These are phyloP conservation scores for Artemisia princeps DNA, from an alignment of 140 eudicot species.

Conservation along the genomic window DNA sequence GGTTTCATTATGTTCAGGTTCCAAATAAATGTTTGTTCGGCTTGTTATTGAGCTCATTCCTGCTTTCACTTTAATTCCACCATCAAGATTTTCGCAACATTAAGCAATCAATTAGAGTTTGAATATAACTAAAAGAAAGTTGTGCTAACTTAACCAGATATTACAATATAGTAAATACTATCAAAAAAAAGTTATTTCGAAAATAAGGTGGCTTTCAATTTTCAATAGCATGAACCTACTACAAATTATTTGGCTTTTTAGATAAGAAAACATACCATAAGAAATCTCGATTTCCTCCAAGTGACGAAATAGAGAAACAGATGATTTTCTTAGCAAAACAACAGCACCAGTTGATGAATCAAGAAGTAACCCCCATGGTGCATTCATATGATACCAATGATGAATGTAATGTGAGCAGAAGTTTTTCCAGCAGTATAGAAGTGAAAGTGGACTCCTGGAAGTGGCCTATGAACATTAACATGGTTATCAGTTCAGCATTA, in stretches of 20 bases:
- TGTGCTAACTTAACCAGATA: no score
- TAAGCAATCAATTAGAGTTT: no score
- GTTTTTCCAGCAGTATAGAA: slow-evolving; percentile 68
- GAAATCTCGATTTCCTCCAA: slow-evolving; percentile 74
- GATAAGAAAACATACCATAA: slow-evolving; percentile 38
- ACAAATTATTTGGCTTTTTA: neutral
- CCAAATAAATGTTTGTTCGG: no score
- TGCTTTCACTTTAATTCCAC: no score
- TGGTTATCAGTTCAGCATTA: slow-evolving; percentile 16
- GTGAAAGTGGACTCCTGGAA: slow-evolving; percentile 53
- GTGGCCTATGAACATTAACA: slow-evolving; percentile 49
- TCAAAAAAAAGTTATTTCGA: no score
- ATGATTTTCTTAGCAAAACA: slow-evolving; percentile 60
- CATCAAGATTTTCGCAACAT: no score
- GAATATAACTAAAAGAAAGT: no score
- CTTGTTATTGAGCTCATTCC: no score
- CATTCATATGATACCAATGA: slow-evolving; percentile 64
- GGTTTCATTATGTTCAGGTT: no score
- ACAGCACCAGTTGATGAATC: slow-evolving; percentile 67
- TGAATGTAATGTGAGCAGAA: slow-evolving; percentile 55
- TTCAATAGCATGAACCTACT: no score
- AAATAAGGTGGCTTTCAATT: no score
- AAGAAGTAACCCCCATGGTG: slow-evolving; percentile 53
- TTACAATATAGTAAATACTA: no score
- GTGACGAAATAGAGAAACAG: slow-evolving; percentile 67